Evolutionary conservation across 2,329 filamentous ascomycete species (phyloP).

Genomic region (Fusarium equiseti): DNA sequence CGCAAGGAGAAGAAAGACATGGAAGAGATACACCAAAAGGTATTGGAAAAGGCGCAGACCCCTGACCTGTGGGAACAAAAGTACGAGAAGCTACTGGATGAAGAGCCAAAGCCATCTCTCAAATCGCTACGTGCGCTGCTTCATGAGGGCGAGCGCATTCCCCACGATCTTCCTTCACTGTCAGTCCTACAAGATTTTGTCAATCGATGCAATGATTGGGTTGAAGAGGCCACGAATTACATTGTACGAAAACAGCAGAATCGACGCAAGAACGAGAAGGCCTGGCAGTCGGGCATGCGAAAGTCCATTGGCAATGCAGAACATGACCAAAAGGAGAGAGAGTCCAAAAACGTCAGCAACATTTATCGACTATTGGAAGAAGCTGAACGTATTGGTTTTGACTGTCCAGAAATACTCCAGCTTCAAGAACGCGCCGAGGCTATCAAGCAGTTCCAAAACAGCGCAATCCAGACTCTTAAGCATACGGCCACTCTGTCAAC

Average conservation of each 20-base stretch:
- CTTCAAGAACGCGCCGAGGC: conserved; percentile 87
- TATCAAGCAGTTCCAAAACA: conserved; percentile 85
- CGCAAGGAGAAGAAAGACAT: conserved; percentile 81
- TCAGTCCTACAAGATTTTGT: conserved; percentile 88
- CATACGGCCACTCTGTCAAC: conserved; percentile 73
- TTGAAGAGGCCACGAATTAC: conserved; percentile 96
- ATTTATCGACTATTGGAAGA: conserved; percentile 86
- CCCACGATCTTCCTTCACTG: conserved; percentile 86
- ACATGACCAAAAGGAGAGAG: conserved; percentile 82
- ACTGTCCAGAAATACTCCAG: conserved; percentile 89
- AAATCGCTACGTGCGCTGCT: conserved; percentile 87
- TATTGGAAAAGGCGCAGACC: conserved; percentile 85
- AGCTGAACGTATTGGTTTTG: conserved; percentile 89
- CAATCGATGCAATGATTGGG: conserved; percentile 96
- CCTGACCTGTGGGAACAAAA: conserved; percentile 94
- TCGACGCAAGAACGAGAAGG: conserved; percentile 92
- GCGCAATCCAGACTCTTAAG: conserved; percentile 77
- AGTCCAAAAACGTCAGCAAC: conserved; percentile 89
- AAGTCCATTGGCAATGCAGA: conserved; percentile 71
- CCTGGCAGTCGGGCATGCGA: conserved; percentile 79
- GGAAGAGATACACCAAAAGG: conserved; percentile 74
- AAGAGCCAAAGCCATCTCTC: conserved; percentile 85
- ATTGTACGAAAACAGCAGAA: conserved; percentile 98
- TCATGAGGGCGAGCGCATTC: conserved; percentile 95
- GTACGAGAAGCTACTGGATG: conserved; percentile 84